phyloP scores from a whole-genome alignment of 2,329 filamentous ascomycete species.

The Penicillium sp. region DNA sequence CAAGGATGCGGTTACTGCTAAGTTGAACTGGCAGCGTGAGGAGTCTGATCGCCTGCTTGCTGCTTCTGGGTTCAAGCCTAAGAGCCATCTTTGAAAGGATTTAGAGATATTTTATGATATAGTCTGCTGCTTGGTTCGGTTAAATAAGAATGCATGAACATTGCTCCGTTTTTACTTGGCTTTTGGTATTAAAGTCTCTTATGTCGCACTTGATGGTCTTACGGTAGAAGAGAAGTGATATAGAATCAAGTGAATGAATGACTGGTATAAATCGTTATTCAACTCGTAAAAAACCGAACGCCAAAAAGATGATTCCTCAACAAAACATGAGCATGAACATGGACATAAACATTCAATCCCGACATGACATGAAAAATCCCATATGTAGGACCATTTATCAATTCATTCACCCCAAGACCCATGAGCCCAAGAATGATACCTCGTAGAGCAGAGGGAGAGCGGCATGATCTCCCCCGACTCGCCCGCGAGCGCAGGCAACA shows the following conservation, averaged over 20 bases:
- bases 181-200: too few species aligned
- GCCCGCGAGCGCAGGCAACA: constrained; percentile 22
- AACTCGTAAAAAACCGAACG: constrained; percentile 15
- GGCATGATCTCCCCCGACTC: constrained; percentile 15
- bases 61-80: constrained; percentile 39
- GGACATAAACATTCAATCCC: constrained; percentile 10
- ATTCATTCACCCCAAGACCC: constrained; percentile 12
- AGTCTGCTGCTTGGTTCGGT: background rate
- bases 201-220: background rate
- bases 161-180: background rate
- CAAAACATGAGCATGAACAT: constrained; percentile 10
- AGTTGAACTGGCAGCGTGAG: constrained; percentile 46
- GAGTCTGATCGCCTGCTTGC: constrained; percentile 41
- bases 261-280: constrained; percentile 17
- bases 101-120: background rate
- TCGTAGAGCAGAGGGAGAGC: constrained; percentile 6
- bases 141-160: constrained; percentile 3
- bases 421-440: constrained; percentile 8
- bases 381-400: constrained; percentile 17
- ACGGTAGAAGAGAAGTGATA: background rate
- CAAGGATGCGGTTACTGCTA: constrained; percentile 43
- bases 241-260: constrained; percentile 13
- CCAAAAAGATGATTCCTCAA: constrained; percentile 7
- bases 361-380: constrained; percentile 21
- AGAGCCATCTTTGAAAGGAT: constrained; percentile 33